phyloP scores from a whole-genome alignment of 306 rosid species.

The Prunus salicina region DNA sequence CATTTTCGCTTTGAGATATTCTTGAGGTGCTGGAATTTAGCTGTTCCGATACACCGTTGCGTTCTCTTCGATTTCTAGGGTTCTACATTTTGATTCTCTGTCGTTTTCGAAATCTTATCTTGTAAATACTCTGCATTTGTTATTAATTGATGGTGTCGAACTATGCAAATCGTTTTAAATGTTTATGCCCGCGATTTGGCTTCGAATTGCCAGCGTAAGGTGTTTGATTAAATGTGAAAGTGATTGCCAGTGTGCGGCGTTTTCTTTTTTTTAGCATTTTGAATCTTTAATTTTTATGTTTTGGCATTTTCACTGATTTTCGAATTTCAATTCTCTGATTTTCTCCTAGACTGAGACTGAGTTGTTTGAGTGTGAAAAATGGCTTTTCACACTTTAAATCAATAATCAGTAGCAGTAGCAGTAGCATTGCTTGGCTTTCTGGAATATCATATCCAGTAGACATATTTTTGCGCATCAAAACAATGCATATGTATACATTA shows the following conservation, averaged over 20 bases:
- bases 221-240: constrained; percentile 44
- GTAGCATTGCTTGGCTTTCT: neutral
- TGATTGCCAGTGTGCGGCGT: neutral
- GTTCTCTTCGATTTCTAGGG: constrained; percentile 1
- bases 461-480: constrained; percentile 1
- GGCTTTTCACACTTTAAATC: neutral
- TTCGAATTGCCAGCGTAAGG: constrained; percentile 17
- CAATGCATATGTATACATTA: neutral
- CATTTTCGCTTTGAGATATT: neutral
- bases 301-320: neutral
- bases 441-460: neutral
- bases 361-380: neutral
- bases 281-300: neutral
- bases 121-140: neutral
- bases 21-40: neutral
- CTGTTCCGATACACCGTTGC: neutral
- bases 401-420: neutral
- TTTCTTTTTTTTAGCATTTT: constrained; percentile 5
- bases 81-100: constrained; percentile 3
- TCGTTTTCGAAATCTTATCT: constrained; percentile 18
- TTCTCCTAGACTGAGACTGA: neutral
- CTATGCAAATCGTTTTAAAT: neutral
- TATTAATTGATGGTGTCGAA: neutral
- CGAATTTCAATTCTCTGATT: neutral
- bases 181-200: constrained; percentile 8